Conservation (phyloP, 192 early-diverging fungal species). For the Dissophora ornata region DNA sequence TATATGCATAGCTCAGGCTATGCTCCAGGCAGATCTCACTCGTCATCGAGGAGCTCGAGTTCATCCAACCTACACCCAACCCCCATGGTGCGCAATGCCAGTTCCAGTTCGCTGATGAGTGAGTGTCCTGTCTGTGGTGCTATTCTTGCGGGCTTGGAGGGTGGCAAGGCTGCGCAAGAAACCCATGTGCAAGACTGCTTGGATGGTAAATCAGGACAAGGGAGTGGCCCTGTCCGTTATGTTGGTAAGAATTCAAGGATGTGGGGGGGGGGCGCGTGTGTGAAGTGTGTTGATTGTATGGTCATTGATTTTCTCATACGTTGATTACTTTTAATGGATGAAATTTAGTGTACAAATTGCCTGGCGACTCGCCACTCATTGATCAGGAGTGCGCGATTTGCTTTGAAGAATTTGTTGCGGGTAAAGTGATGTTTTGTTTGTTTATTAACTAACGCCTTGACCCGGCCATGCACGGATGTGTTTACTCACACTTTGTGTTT, state of each 20-base stretch:
- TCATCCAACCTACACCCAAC: constrained; percentile 43
- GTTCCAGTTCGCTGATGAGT: constrained; percentile 69
- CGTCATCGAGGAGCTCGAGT: constrained; percentile 45
- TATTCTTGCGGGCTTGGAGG: constrained; percentile 58
- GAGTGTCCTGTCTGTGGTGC: constrained; percentile 80
- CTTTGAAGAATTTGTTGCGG: constrained; percentile 91
- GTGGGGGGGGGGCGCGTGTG: no score
- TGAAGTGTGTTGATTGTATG: neutral
- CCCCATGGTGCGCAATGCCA: constrained; percentile 50
- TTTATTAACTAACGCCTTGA: neutral
- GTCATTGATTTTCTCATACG: neutral
- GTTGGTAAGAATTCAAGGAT: constrained; percentile 73
- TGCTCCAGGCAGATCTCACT: constrained; percentile 20
- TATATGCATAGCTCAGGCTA: constrained; percentile 13
- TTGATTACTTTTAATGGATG: neutral
- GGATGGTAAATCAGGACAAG: constrained; percentile 53
- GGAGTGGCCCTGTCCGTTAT: constrained; percentile 65
- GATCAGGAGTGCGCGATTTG: constrained; percentile 93
- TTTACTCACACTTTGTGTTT: constrained; percentile 7
- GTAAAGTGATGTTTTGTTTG: constrained; percentile 34
- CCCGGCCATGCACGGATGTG: constrained; percentile 1
- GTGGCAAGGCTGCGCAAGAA: constrained; percentile 62
- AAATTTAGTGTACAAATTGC: constrained; percentile 68
- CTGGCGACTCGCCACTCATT: constrained; percentile 67
- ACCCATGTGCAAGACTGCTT: constrained; percentile 75